phyloP scores from a whole-genome alignment of 164 flowering plant genomes.

The Aristolochia contorta region DNA sequence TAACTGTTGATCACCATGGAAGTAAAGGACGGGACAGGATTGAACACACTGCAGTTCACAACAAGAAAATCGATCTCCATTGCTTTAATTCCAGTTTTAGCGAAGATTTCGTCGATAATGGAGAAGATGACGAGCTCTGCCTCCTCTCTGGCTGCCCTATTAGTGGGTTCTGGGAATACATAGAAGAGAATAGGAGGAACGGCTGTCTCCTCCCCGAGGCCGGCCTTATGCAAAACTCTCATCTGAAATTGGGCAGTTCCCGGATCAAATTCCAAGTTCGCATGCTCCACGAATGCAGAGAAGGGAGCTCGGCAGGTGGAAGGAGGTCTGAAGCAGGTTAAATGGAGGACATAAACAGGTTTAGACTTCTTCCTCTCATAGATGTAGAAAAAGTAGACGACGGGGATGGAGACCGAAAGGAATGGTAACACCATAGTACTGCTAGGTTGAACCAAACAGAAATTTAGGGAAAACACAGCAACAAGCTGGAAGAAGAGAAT shows the following conservation, averaged over 20 bases:
- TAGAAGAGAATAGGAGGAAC: no score
- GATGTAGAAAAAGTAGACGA: slow-evolving; percentile 19
- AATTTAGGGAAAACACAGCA: no score
- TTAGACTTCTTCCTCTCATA: slow-evolving; percentile 48
- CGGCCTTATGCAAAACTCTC: no score
- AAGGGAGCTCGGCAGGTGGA: slow-evolving; percentile 46
- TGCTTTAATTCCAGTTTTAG: slow-evolving; percentile 7
- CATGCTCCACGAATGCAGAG: slow-evolving; percentile 55
- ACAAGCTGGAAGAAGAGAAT: no score
- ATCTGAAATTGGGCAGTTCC: no score
- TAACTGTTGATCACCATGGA: slow-evolving; percentile 73
- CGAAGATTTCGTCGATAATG: no score
- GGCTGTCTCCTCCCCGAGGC: no score
- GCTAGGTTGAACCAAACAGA: neutral
- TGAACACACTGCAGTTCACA: slow-evolving; percentile 69
- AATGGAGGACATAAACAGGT: slow-evolving; percentile 42
- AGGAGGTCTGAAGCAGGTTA: slow-evolving; percentile 48
- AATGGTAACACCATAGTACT: neutral
- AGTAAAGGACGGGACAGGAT: slow-evolving; percentile 69
- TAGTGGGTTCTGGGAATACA: no score
- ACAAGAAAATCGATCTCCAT: slow-evolving; percentile 8
- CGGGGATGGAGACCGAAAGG: neutral
- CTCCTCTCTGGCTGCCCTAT: no score
- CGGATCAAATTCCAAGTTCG: slow-evolving; percentile 12
- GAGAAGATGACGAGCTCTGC: no score